phyloP scores from a whole-genome alignment of 345 rosid species.

The Populus alba region DNA sequence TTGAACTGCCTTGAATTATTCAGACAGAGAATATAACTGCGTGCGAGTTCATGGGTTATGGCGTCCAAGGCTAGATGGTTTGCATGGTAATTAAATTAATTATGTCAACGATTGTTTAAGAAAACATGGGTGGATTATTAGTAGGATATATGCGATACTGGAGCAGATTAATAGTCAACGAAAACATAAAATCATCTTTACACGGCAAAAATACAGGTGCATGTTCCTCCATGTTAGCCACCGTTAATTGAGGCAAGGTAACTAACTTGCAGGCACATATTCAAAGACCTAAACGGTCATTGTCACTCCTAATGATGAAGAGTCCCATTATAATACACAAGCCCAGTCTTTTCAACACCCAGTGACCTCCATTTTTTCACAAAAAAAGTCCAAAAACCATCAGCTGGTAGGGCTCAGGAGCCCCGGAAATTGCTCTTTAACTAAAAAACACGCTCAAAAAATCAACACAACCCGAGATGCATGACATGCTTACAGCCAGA shows the following conservation, averaged over 20 bases:
- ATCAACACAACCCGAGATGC: too few relatives aligned
- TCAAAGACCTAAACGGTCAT: background rate
- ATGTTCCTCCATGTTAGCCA: slow-evolving; percentile 6
- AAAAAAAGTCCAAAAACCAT: background rate
- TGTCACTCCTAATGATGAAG: background rate
- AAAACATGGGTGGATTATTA: too few relatives aligned
- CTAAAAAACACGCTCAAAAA: too few relatives aligned
- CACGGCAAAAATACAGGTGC: background rate
- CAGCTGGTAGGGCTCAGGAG: background rate
- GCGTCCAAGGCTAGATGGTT: too few relatives aligned
- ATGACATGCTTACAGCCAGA: too few relatives aligned
- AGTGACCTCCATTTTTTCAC: background rate
- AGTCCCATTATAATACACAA: background rate
- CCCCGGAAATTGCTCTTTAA: too few relatives aligned
- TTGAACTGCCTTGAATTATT: background rate
- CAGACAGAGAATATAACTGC: background rate
- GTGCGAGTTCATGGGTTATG: too few relatives aligned
- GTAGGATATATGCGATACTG: background rate
- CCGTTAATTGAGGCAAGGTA: slow-evolving; percentile 7
- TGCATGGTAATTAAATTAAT: too few relatives aligned
- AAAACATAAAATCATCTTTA: background rate
- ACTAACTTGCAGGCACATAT: background rate
- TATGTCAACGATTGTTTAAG: too few relatives aligned
- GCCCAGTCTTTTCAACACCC: background rate
- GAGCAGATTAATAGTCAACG: background rate